Evolutionary conservation across 2,329 filamentous ascomycete species (phyloP).

Genomic region (Fusarium sp.): DNA sequence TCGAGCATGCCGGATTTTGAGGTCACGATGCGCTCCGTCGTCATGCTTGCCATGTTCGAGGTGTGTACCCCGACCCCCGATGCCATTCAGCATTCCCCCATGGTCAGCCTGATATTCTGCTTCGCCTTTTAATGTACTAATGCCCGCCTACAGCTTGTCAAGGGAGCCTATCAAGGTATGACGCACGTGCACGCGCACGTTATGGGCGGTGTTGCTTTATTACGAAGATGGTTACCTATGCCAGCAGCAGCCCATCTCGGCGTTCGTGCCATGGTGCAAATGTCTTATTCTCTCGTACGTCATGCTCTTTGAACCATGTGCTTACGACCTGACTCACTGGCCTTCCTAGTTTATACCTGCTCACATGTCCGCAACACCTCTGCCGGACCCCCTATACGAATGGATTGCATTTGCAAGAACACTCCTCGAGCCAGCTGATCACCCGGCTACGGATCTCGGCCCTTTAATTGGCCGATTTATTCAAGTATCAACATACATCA

Average conservation of each 20-base stretch:
- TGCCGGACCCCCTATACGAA: constrained; percentile 60
- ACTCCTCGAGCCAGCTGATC: constrained; percentile 54
- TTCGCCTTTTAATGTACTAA: constrained; percentile 36
- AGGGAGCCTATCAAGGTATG: constrained; percentile 61
- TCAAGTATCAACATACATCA: constrained; percentile 55
- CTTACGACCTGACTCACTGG: constrained; percentile 21
- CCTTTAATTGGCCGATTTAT: constrained; percentile 57
- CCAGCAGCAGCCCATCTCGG: constrained; percentile 57
- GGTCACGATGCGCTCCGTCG: constrained; percentile 64
- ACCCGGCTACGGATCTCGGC: constrained; percentile 58
- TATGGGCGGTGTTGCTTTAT: constrained; percentile 70
- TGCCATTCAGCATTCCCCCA: constrained; percentile 8
- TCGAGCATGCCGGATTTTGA: constrained; percentile 54
- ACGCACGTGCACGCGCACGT: constrained; percentile 69
- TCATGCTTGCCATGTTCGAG: constrained; percentile 73
- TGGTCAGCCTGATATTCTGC: constrained; percentile 29
- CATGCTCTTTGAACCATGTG: background rate
- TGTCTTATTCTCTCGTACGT: constrained; percentile 69
- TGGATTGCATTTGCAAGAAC: constrained; percentile 57
- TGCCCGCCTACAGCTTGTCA: constrained; percentile 55
- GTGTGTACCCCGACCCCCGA: constrained; percentile 54
- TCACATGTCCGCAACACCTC: constrained; percentile 55
- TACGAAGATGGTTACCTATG: constrained; percentile 61
- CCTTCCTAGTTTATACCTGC: constrained; percentile 60
- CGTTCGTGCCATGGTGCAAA: constrained; percentile 66